A percentile compares a stretch with the other conserved stretches of the same genome.
These are phyloP conservation scores for Leptographium procerum DNA, from an alignment of 2,329 filamentous ascomycete species.

Conservation along the genomic window DNA sequence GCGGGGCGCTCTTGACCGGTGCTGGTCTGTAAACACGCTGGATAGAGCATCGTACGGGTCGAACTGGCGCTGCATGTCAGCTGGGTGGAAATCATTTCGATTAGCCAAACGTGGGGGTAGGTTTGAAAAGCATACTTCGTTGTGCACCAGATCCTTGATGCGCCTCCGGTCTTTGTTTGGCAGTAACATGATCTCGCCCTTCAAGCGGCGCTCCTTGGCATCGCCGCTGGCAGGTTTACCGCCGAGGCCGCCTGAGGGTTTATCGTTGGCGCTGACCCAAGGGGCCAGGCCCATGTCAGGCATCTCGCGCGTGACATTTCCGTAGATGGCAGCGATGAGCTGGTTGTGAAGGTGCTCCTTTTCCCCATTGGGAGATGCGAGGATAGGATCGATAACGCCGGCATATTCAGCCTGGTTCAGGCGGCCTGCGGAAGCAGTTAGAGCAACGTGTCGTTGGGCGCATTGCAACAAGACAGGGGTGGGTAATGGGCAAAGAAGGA, in stretches of 20 bases:
- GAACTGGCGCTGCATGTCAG: slow-evolving; percentile 25
- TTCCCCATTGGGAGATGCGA: slow-evolving; percentile 45
- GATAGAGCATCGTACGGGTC: slow-evolving; percentile 44
- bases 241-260: slow-evolving; percentile 43
- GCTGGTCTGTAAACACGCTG: slow-evolving; percentile 39
- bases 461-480: not conserved
- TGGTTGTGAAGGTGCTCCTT: slow-evolving; percentile 57
- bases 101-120: not conserved
- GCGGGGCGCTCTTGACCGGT: slow-evolving; percentile 31
- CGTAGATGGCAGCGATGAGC: slow-evolving; percentile 54
- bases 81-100: slow-evolving; percentile 14
- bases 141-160: slow-evolving; percentile 52
- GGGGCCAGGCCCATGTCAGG: slow-evolving; percentile 56
- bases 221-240: slow-evolving; percentile 54
- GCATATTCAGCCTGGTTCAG: slow-evolving; percentile 52
- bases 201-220: slow-evolving; percentile 52
- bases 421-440: slow-evolving; percentile 32
- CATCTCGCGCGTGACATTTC: slow-evolving; percentile 58
- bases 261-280: slow-evolving; percentile 63
- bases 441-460: not conserved
- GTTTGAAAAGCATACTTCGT: slow-evolving; percentile 38
- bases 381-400: slow-evolving; percentile 47
- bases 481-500: not conserved
- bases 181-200: slow-evolving; percentile 60
- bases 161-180: slow-evolving; percentile 54